A percentile compares a stretch with the other conserved stretches of the same genome.
phyloP scores from a whole-genome alignment of 2,329 filamentous ascomycete species.

The Coniochaeta sp. region DNA sequence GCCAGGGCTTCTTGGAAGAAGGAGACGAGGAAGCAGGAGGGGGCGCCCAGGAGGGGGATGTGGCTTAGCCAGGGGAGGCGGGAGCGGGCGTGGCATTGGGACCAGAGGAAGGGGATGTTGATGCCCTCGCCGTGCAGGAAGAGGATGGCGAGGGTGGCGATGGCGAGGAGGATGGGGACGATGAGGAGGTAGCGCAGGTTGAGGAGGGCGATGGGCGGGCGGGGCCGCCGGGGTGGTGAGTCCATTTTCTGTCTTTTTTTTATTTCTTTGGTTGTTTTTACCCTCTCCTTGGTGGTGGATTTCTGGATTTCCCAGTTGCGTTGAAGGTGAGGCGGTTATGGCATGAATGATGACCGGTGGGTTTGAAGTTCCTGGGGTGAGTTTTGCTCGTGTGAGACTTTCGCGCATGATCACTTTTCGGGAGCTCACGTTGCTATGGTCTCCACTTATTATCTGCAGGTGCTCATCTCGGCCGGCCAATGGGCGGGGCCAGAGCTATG shows the following conservation, averaged over 20 bases:
- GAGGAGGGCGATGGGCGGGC: conserved; percentile 43
- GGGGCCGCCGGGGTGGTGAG: conserved; percentile 14
- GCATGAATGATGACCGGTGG: too few relatives aligned
- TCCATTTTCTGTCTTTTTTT: conserved; percentile 9
- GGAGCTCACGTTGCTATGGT: neutral
- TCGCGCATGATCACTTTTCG: neutral
- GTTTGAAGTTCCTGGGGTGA: neutral
- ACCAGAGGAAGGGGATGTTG: conserved; percentile 44
- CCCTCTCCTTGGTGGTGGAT: too few relatives aligned
- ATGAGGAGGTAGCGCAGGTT: conserved; percentile 44
- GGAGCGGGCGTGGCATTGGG: conserved; percentile 41
- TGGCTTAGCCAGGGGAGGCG: conserved; percentile 34
- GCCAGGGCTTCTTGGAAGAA: conserved; percentile 38
- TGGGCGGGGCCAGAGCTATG: too few relatives aligned
- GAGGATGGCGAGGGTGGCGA: conserved; percentile 31
- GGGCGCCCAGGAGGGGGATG: conserved; percentile 36
- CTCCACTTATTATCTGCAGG: neutral
- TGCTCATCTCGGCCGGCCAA: neutral
- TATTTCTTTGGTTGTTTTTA: neutral
- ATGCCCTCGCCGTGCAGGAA: conserved; percentile 31
- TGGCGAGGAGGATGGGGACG: conserved; percentile 37
- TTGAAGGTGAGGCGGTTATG: neutral
- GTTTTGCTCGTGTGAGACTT: neutral
- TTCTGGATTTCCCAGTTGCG: too few relatives aligned
- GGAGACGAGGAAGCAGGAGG: conserved; percentile 41